Percentiles rank a stretch among this genome's conserved stretches.
phyloP scores from a whole-genome alignment of 2,329 filamentous ascomycete genomes.

The Leptographium galeiforme region DNA sequence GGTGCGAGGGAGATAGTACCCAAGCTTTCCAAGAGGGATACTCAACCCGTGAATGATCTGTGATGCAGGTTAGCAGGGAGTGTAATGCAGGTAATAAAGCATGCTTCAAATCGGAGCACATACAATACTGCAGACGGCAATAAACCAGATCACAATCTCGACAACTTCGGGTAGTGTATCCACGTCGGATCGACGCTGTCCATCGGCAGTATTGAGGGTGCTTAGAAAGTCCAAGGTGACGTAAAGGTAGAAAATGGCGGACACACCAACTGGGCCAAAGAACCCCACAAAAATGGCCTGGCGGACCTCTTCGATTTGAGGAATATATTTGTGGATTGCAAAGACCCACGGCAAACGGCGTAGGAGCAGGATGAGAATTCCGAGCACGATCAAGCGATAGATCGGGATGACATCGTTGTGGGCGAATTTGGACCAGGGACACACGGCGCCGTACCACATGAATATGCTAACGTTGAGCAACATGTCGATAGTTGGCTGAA shows the following conservation, averaged over 20 bases:
- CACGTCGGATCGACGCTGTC: constrained; percentile 56
- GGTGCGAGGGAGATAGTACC: constrained; percentile 48
- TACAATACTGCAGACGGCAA: constrained; percentile 65
- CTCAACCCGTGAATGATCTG: constrained; percentile 63
- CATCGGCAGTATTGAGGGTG: constrained; percentile 28
- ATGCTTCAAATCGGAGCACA: too few relatives aligned
- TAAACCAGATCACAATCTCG: constrained; percentile 70
- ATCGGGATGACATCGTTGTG: constrained; percentile 49
- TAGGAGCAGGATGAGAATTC: constrained; percentile 62
- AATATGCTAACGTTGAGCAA: constrained; percentile 80
- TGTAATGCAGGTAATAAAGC: too few relatives aligned
- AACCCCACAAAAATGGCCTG: constrained; percentile 83
- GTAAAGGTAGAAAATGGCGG: constrained; percentile 82
- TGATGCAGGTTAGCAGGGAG: too few relatives aligned
- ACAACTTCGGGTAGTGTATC: constrained; percentile 50
- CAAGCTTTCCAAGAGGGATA: constrained; percentile 61
- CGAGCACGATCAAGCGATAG: constrained; percentile 59
- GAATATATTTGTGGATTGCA: constrained; percentile 59
- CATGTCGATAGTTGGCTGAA: constrained; percentile 95
- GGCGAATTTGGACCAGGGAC: constrained; percentile 63
- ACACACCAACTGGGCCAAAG: constrained; percentile 88
- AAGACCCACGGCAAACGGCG: constrained; percentile 68
- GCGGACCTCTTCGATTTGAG: constrained; percentile 58
- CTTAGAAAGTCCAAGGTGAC: constrained; percentile 63
- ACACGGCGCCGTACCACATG: constrained; percentile 79